Base-by-base conservation (phyloP, 164 flowering plant genomes). In the Akebia trifoliata region DNA sequence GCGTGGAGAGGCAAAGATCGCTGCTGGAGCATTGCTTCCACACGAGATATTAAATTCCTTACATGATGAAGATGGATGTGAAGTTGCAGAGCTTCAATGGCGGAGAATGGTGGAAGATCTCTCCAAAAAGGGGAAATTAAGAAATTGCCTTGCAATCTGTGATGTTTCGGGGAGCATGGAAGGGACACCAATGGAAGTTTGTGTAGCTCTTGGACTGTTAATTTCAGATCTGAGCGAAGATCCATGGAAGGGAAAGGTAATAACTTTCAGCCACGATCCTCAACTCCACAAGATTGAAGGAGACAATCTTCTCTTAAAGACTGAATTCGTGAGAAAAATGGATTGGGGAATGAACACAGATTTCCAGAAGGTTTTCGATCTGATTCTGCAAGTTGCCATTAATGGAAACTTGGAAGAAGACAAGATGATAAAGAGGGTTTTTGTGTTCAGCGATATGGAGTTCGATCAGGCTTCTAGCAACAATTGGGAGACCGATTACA, bases 51-150 rank as follows among this genome's bases (percentile, higher is more conserved):
- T 77, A 3, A 28, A n/a, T 6, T 68, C 60, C 8, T 22, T 77
- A 47, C 11, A 61, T 2, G 62, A 69, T 15, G 68, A 34, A 0
- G 69, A 70, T n/a, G 65, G 51, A 0, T 37, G 57, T 24, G 49
- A 47, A 38, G 75, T 76, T 38, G 74, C 78, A 0, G 81, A 77
- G 75, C 67, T 74, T 8, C 76, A 72, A 12, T 75, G 73, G 74
- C 10, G 15, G 34, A 68, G 75, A 61, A 72, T 75, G 60, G 74
- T 70, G 25, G 68, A 64, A 10, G 76, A 76, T 44, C 9, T 78
- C 47, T n/a, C 52, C 0, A 56, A 72, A 62, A 66, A 65, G 11
- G 88, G 85, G 53, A 75, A 69, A 44, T 12, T 83, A 28, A 67
- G 17, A 4, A 75, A 78, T 8, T 83, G 85, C 18, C 35, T 77